A percentile compares a stretch with the other conserved stretches of the same genome.
phyloP scores from a whole-genome alignment of 1,284 basidiomycete species.

The Vanrija sp. region DNA sequence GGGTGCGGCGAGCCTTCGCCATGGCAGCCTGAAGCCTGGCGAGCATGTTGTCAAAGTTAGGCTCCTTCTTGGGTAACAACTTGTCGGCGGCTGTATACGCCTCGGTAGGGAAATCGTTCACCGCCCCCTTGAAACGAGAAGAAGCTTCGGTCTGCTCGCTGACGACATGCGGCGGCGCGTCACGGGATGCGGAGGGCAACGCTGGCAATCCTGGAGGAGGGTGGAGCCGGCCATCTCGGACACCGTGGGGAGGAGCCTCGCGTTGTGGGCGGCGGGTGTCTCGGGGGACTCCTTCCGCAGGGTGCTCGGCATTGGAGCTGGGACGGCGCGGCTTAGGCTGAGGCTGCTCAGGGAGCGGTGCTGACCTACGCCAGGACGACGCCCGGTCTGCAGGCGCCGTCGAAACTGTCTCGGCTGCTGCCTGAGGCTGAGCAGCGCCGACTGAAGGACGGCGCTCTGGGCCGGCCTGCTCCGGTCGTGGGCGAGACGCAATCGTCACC shows the following conservation, averaged over 20 bases:
- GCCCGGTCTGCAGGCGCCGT: constrained; percentile 9
- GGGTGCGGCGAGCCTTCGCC: constrained; percentile 57
- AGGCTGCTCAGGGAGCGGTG: not conserved
- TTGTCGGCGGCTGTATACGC: not conserved
- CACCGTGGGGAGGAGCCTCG: constrained; percentile 6
- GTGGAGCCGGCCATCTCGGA: too few species aligned
- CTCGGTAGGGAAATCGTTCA: constrained; percentile 1
- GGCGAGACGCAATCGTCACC: constrained; percentile 11
- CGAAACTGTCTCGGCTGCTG: too few species aligned
- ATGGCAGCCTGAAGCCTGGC: constrained; percentile 82
- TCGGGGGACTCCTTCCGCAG: not conserved
- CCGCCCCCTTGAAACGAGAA: not conserved
- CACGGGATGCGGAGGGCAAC: not conserved
- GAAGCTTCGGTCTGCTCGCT: not conserved
- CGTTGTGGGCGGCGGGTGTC: not conserved
- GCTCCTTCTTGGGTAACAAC: constrained; percentile 51
- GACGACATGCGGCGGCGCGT: constrained; percentile 1
- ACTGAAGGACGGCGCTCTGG: too few species aligned
- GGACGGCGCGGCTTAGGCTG: too few species aligned
- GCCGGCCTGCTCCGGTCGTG: not conserved
- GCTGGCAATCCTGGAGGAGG: too few species aligned
- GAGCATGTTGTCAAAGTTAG: constrained; percentile 76
- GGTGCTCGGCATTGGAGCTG: not conserved
- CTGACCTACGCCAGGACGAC: constrained; percentile 1
- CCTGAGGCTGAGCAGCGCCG: too few species aligned